phyloP scores from a whole-genome alignment of 441 rosid species.

The Croton setiger region DNA sequence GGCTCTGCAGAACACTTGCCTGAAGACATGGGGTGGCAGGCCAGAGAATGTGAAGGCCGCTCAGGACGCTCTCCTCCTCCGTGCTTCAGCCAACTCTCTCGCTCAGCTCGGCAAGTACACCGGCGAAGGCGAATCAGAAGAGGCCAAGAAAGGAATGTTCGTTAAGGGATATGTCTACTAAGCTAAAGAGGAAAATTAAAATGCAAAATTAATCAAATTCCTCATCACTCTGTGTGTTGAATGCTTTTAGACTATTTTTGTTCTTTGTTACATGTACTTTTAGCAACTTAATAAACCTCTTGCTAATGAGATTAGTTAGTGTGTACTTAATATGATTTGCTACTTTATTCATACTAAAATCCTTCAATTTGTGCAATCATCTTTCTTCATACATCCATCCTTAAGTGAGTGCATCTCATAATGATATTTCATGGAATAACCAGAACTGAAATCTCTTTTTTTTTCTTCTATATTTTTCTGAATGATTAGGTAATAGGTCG shows the following conservation, averaged over 20 bases:
- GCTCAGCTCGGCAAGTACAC: conserved; percentile 96
- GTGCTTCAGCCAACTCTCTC: conserved; percentile 83
- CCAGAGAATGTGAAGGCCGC: conserved; percentile 83
- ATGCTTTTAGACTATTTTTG: conserved; percentile 45
- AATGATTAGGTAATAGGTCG: too few species aligned
- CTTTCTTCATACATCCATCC: too few species aligned
- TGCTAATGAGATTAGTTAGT: conserved; percentile 35
- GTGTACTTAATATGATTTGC: conserved; percentile 18
- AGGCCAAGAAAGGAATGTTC: conserved; percentile 87
- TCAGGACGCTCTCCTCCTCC: conserved; percentile 58
- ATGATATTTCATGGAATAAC: too few species aligned
- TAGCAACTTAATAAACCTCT: conserved; percentile 38
- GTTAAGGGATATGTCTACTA: conserved; percentile 82
- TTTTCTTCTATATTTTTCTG: too few species aligned
- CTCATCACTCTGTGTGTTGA: conserved; percentile 14
- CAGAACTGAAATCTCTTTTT: too few species aligned
- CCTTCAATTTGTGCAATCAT: neutral
- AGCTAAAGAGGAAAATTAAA: conserved; percentile 9
- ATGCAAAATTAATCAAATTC: conserved; percentile 4
- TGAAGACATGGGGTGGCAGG: conserved; percentile 93
- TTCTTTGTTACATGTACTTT: conserved; percentile 30
- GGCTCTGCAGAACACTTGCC: conserved; percentile 89
- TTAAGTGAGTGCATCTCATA: too few species aligned
- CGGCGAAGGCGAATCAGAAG: conserved; percentile 89
- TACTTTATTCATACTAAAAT: neutral